phyloP scores from a whole-genome alignment of 352 stramenopile genomes.

The Halophytophthora batemanensis region DNA sequence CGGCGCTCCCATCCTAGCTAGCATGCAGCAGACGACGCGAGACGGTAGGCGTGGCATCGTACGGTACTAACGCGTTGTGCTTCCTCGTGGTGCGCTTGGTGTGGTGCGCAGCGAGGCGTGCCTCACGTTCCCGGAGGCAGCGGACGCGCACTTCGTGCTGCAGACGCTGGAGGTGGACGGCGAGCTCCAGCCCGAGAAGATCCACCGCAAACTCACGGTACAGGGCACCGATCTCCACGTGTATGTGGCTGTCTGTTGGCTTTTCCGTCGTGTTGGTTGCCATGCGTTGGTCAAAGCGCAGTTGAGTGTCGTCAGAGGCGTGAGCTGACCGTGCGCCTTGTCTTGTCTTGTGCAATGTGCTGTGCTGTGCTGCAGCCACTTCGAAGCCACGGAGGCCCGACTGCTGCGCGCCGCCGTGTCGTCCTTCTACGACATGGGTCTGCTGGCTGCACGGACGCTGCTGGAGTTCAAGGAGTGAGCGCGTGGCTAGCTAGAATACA shows the following conservation, averaged over 20 bases:
- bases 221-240: constrained; percentile 60
- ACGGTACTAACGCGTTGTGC: too few species aligned
- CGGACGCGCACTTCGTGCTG: constrained; percentile 67
- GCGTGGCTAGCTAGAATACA: constrained; percentile 7
- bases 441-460: constrained; percentile 68
- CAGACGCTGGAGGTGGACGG: constrained; percentile 85
- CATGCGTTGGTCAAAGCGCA: not conserved
- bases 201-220: constrained; percentile 65
- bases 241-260: constrained; percentile 36
- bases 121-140: constrained; percentile 58
- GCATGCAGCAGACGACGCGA: too few species aligned
- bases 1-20: too few species aligned
- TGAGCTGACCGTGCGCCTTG: constrained; percentile 2
- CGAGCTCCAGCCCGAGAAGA: constrained; percentile 86
- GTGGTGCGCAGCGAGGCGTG: constrained; percentile 42
- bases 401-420: constrained; percentile 80
- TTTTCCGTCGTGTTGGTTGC: not conserved
- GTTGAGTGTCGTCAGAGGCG: too few species aligned
- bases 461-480: constrained; percentile 85
- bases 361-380: constrained; percentile 47
- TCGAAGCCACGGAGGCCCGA: constrained; percentile 80
- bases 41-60: too few species aligned
- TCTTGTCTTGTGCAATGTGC: constrained; percentile 4
- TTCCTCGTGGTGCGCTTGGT: not conserved
- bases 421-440: constrained; percentile 86